Evolutionary conservation across 2,329 filamentous ascomycete genomes (phyloP), one percentile per base, ranked within the genome.

Genomic region (Aspergillus neoniger): DNA sequence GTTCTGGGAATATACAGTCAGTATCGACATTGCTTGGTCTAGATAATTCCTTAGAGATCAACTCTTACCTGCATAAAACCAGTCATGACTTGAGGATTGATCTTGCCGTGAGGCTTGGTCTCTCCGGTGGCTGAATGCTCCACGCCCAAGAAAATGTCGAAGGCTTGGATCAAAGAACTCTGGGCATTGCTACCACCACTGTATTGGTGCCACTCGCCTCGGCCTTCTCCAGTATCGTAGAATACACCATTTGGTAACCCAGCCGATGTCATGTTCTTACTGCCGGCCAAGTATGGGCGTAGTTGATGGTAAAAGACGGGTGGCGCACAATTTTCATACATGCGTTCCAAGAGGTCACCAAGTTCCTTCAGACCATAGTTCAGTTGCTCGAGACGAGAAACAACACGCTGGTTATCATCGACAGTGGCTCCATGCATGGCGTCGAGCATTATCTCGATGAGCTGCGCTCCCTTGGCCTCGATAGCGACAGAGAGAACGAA

Each of bases 181-280:
- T 85, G 83, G 0, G 81, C 83, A 65, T 85, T 85, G 63, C 82
- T 84, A 0, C 83, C 83, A 2, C 83, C 83, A 32, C 81, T 79
- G 59, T 83, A 81, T 53, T 82, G 79, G 19, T 76, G 74, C 81
- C 81, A 85, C 12, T 78, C 70, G 1, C 81, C 82, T 39, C 76
- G 74, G 0, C 79, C 80, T 7, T 80, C 66, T 3, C 81, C 82
- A 41, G 80, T 71, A 56, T 84, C 81, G 63, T 83, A 85, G 63
- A 82, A 84, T 2, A 85, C 79, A 10, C 82, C 82, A 5, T 77
- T 74, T 0, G 82, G 81, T 30, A 84, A 67, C 3, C 82, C 82
- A 0, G 81, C 82, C 2, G 76, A 72, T 7, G 77, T 78, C 82
- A 84, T 84, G 57, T 82, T 82, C 72, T 83, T 84, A 62, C 80